Base-by-base conservation (phyloP, 371 early-diverging fungal genomes). In the Mucor velutinosus region DNA sequence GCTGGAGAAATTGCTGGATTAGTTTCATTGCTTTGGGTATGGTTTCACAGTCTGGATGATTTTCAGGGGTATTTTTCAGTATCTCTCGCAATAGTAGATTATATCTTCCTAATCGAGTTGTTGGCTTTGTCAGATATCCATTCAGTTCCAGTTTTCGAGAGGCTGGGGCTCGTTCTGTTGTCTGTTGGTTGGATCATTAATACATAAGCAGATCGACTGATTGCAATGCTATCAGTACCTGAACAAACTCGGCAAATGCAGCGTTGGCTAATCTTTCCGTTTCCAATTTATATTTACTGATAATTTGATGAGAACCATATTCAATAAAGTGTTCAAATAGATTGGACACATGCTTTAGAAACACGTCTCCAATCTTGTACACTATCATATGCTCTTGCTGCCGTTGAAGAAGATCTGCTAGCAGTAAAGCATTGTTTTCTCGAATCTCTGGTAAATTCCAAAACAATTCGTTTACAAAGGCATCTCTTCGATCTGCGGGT, bases 81-180 rank as follows among this genome's bases (percentile, higher is more conserved):
- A 95, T 90, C 19, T 92, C 93, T 61, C 91, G 86, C 8, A 98
- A 82, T n/a, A 98, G 75, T 39, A 98, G 79, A 5, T 93, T 93
- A 67, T 97, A 98, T 58, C 97, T 84, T 7, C 94, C 97, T 66
- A 97, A 75, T 19, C 97, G 91, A 1, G 95, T 92, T 0, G 95
- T 94, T 3, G 97, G 97, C 32, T 83, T 83, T 0, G 91, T 91
- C 67, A 97, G 74, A 74, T 96, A 97, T 17, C 90, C 90, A 67
- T 92, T 89, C 33, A 93, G 72, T 58, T 90, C 90, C 25, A 96
- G 77, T 70, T 93, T 95, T n/a, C 96, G 83, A 33, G 92, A 89
- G 72, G 91, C 89, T 14, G 95, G 93, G 15, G 80, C 66, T 10
- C 92, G 83, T 60, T 94, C 94, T 1, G 86, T 86, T 60, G 35